Evolutionary conservation across 169 alveolate species (phyloP), one percentile per base, ranked within the genome.

Genomic region (Eimeria brunetti): DNA sequence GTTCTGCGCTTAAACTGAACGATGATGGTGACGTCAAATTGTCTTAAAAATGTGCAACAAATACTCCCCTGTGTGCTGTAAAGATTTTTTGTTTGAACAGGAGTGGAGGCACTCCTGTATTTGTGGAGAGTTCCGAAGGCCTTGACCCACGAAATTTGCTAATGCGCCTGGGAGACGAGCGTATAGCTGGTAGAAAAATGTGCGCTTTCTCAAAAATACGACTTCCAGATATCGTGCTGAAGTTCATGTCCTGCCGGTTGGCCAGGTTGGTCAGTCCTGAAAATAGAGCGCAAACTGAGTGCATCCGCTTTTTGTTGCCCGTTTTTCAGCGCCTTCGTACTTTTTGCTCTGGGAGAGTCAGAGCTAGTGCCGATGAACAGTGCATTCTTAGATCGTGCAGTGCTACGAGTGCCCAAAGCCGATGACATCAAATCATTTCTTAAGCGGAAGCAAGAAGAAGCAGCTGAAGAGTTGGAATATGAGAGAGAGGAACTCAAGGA

Each of bases 301-400:
- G 22, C 0, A 30, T 27, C 46, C 20, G 60, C 69, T 44, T 49
- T 1, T 46, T 80, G 88, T 80, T 67, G 5, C 83, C 53, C 44
- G 0, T 33, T 20, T 46, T 86, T 38, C 92, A 86, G 92, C 27
- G 92, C 92, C 30, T 91, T 91, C 56, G 67, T 91, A 38, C 73
- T 91, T 20, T 62, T 91, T 46, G 95, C 90, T 30, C 27, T 78
- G 16, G 95, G 95, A 33, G 49, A 75, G 30, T 60, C 88, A 14
- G 91, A 64, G 49, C 62, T 58, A 30, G 20, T 91, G 78, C 85
- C 95, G 14, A 46, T 91, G 69, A 62, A 62, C 38, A 22, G 75
- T 14, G 95, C 95, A 20, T 91, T 91, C n/a, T 67, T 91, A 27
- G 95, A 91, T 44, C 83, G 95, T 1, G 91, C 95, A 18, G 91